Percentiles rank a stretch among this genome's conserved stretches.
Evolutionary conservation across 208 protist genomes (phyloP).

Genomic region (Lotmaria passim): DNA sequence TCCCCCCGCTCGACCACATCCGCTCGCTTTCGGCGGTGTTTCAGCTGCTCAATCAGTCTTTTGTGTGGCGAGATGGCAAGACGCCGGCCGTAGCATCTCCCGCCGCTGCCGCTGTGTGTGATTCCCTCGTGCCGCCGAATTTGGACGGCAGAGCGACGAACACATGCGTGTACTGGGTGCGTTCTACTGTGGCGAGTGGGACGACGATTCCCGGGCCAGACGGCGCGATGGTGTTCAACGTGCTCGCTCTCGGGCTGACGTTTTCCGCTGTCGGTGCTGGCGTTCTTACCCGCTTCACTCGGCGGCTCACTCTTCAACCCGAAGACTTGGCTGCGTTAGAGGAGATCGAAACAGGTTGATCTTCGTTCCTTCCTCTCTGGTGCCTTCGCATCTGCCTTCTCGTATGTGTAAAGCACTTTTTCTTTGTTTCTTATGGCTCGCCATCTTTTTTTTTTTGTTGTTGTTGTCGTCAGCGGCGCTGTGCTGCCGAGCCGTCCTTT

Average conservation of each 20-base stretch:
- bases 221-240: conserved; percentile 83
- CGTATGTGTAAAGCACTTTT: conserved; percentile 1
- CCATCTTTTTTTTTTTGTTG: background rate
- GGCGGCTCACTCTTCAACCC: conserved; percentile 22
- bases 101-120: background rate
- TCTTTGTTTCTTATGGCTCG: background rate
- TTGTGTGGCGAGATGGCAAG: conserved; percentile 9
- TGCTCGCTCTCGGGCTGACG: conserved; percentile 54
- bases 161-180: conserved; percentile 42
- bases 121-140: background rate
- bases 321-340: conserved; percentile 19
- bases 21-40: conserved; percentile 30
- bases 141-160: background rate
- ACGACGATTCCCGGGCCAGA: conserved; percentile 76
- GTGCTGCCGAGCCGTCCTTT: no score
- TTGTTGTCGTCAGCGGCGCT: no score
- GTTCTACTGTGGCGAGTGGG: conserved; percentile 60
- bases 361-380: no score
- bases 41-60: conserved; percentile 27
- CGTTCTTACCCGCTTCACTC: conserved; percentile 38
- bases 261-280: conserved; percentile 43
- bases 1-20: conserved; percentile 55
- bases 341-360: conserved; percentile 1
- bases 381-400: background rate
- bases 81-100: background rate